Evolutionary conservation across 208 protist species (phyloP), one percentile per base, ranked within the genome.

Genomic region (Wallacemonas sp.): DNA sequence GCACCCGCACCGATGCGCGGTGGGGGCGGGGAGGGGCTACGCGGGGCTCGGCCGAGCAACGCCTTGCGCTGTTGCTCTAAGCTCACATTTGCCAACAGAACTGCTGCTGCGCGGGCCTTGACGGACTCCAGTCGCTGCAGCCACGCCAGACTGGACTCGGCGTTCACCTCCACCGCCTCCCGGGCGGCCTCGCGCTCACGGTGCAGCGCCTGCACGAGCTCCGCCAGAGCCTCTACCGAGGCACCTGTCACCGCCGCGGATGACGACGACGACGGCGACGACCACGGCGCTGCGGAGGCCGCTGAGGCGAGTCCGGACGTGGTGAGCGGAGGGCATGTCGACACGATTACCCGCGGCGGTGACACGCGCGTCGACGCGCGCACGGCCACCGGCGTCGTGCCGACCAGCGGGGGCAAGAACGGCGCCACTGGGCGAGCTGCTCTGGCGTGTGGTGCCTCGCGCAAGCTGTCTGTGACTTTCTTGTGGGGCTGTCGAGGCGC

Each of bases 1-100:
- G 18, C 44, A 16, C 20, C 20, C n/a, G n/a, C 44, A 18, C 44
- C 11, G 7, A 23, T 25, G 11, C 8, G 44, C 5, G 11, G 44
- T 49, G 36, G 36, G 7, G 36, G 36, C n/a, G 36, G 10, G 7
- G 36, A 14, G 36, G 7, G 10, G 36, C 36, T 7, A 41, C 36
- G 36, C 36, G 36, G 36, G 36, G 10, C 36, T 7, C 26, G 25
- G 48, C 7, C 26, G 25, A 55, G n/a, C 61, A 92, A 65, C 25
- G 82, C 72, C n/a, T 65, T 55, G 7, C 65, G 42, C 1, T 75
- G 67, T 23, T 72, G 36, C 72, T 93, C 87, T 22, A 93, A 76
- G 39, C 61, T 67, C 22, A 86, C 70, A 50, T 87, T 93, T 28
- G 71, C 64, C n/a, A 82, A 28, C 41, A 88, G 45, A 46, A 87